Conservation (phyloP, 1,284 basidiomycete species). For the Trichosporon ovoides region DNA sequence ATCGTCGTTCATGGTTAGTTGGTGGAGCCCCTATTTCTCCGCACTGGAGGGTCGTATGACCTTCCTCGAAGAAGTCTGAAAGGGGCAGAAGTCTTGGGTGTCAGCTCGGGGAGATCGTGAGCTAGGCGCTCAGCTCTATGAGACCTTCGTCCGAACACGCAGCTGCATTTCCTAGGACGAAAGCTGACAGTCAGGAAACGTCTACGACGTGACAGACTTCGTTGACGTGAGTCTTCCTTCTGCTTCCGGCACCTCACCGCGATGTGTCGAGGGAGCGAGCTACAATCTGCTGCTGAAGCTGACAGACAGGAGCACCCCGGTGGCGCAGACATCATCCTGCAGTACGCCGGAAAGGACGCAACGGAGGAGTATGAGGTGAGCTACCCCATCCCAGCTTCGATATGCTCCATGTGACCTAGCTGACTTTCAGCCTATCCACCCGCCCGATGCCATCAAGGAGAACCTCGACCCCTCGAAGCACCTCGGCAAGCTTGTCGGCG, state of each 20-base stretch:
- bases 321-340: constrained; percentile 60
- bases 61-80: no score
- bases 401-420: background rate
- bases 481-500: constrained; percentile 14
- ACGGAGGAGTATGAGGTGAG: constrained; percentile 67
- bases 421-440: constrained; percentile 61
- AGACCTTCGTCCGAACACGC: no score
- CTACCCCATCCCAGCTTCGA: no score
- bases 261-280: no score
- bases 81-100: no score
- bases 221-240: constrained; percentile 55
- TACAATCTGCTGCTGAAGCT: background rate
- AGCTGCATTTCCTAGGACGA: no score
- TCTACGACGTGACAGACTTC: constrained; percentile 73
- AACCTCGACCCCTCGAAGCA: constrained; percentile 55
- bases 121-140: no score
- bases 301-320: constrained; percentile 58
- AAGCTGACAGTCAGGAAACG: constrained; percentile 58
- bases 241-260: background rate
- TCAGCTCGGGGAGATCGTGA: no score
- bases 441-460: constrained; percentile 76
- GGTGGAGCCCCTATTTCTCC: no score
- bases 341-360: constrained; percentile 71
- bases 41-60: no score
- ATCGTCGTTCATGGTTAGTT: constrained; percentile 76